These are phyloP conservation scores for Penicillium sp. DNA, from an alignment of 2,329 filamentous ascomycete genomes.

Conservation along the genomic window DNA sequence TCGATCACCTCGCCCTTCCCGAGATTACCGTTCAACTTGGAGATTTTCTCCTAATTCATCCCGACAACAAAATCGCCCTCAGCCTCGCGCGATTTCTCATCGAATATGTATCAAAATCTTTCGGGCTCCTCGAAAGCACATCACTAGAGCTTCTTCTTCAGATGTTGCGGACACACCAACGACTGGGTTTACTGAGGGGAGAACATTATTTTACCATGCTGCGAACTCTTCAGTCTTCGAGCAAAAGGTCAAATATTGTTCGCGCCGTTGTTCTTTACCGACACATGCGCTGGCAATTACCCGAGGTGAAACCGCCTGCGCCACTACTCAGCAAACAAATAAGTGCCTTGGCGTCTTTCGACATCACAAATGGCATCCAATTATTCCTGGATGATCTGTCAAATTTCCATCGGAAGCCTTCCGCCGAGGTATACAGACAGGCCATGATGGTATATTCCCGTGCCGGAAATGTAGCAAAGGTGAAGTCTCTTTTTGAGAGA, in stretches of 20 bases:
- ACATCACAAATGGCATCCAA: conserved; percentile 36
- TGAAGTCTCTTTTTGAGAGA: conserved; percentile 46
- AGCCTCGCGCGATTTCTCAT: conserved; percentile 27
- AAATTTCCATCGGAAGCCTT: conserved; percentile 32
- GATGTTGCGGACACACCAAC: conserved; percentile 26
- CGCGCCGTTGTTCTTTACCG: conserved; percentile 41
- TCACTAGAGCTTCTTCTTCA: conserved; percentile 32
- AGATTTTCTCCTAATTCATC: conserved; percentile 14
- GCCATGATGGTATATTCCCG: conserved; percentile 45
- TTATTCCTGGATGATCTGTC: conserved; percentile 44
- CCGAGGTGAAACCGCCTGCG: conserved; percentile 17
- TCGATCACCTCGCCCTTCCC: conserved; percentile 15
- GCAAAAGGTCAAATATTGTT: conserved; percentile 26
- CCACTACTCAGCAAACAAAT: conserved; percentile 28
- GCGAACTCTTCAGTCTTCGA: conserved; percentile 27
- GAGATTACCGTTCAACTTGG: conserved; percentile 23
- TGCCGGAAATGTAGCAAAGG: conserved; percentile 46
- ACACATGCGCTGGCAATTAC: conserved; percentile 38
- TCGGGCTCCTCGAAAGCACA: conserved; percentile 24
- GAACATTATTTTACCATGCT: conserved; percentile 32
- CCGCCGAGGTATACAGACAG: conserved; percentile 33
- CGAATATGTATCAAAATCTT: conserved; percentile 24
- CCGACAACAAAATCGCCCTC: not conserved
- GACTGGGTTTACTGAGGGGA: conserved; percentile 22
- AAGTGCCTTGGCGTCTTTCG: conserved; percentile 23